Base-by-base conservation (phyloP, 768 basidiomycete species). In the Leccinum barrowsii region DNA sequence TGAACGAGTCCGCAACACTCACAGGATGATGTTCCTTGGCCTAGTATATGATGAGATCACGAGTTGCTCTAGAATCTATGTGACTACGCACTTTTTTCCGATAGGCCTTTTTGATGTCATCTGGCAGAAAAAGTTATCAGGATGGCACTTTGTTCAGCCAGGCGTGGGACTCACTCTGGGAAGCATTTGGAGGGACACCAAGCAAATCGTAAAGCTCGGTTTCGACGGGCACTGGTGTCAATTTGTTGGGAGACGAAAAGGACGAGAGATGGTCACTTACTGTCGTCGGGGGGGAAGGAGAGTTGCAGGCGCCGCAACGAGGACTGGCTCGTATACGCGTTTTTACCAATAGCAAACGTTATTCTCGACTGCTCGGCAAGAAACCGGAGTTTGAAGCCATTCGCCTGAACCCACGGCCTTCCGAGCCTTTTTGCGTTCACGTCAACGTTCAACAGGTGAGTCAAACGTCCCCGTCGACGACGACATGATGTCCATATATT, bases 61-160 rank as follows among this genome's bases (percentile, higher is more conserved):
- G 10, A 11, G 44, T 26, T 34, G 19, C 28, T 24, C 13, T 24
- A 8, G 49, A 17, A 59, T 53, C 42, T 54, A 61, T 56, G 50
- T 35, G 35, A 56, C 32, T 34, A 71, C 66, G 65, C 76, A 92
- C 93, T 85, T 94, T 95, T 77, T 84, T 90, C 71, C 89, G 87
- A 71, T 98, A 98, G 15, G 94, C 94, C 69, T 90, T 92, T 75
- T 94, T 95, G 66, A 98, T 92, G 62, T 98, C 92, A 63, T 80
- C 91, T 22, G 62, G 37, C 51, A 17, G 56, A 59, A 54, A 54
- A 48, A 46, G 49, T 12, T 30, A 47, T 66, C 50, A 68, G 65
- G 32, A 47, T 7, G 49, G 51, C 11, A 13, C 30, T 7, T 53
- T n/a, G 47, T 53, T 8, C n/a, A 56, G 8, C 34, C 26, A n/a